These are phyloP conservation scores for Stromatinia cepivora DNA, from an alignment of 2,329 filamentous ascomycete genomes.

Conservation along the genomic window DNA sequence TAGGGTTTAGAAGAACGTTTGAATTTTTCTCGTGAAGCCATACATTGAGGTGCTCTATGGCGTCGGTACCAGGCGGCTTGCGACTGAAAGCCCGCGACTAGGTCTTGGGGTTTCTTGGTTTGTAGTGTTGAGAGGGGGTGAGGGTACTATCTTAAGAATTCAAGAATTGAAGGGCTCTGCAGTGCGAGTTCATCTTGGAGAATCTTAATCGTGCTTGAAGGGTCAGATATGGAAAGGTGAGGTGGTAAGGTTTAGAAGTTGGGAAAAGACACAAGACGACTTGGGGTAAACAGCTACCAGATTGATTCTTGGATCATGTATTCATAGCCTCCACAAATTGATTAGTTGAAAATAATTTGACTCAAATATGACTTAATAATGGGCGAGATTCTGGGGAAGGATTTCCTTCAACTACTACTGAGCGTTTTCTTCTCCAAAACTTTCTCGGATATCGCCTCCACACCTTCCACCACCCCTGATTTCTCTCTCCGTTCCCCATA, in stretches of 20 bases:
- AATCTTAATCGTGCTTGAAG: background rate
- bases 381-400: conserved; percentile 6
- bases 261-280: background rate
- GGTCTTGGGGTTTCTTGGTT: background rate
- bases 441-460: conserved; percentile 1
- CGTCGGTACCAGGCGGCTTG: background rate
- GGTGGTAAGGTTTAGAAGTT: too few species aligned
- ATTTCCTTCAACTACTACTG: background rate
- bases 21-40: background rate
- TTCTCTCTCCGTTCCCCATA: background rate
- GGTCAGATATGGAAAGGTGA: background rate
- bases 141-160: background rate
- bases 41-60: background rate
- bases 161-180: background rate
- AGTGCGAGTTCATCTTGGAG: background rate
- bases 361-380: background rate
- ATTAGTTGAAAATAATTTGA: background rate
- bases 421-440: background rate
- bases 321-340: background rate
- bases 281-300: background rate
- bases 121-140: background rate
- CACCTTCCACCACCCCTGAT: background rate
- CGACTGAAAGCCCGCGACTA: background rate
- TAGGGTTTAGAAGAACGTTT: background rate
- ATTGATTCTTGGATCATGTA: background rate